Percentiles rank a stretch among this genome's conserved stretches.
Evolutionary conservation across 805 yeast genomes (phyloP).

Genomic region (Yarrowia hollandica): DNA sequence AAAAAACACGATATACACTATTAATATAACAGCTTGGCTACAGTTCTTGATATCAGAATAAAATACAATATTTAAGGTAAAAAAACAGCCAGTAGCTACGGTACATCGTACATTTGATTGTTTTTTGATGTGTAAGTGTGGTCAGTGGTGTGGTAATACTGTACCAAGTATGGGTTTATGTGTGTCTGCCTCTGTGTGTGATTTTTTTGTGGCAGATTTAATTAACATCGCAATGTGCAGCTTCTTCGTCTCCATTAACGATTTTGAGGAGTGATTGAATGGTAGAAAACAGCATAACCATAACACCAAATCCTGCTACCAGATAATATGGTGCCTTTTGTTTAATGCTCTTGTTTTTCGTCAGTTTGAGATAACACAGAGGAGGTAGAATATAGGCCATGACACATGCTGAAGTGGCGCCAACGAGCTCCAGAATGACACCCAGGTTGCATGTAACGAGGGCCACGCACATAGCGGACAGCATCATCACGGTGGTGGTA

Average conservation of each 20-base stretch:
- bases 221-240: neutral
- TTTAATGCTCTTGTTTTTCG: conserved; percentile 46
- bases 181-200: no score
- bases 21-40: no score
- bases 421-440: conserved; percentile 82
- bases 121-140: no score
- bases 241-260: conserved; percentile 45
- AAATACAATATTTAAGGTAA: no score
- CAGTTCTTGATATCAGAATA: no score
- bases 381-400: conserved; percentile 95
- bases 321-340: conserved; percentile 57
- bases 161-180: no score
- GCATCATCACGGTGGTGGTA: conserved; percentile 65
- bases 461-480: conserved; percentile 72
- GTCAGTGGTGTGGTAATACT: no score
- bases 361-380: conserved; percentile 69
- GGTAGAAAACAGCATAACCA: conserved; percentile 80
- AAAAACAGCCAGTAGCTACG: no score
- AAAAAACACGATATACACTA: no score
- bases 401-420: conserved; percentile 88
- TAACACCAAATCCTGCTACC: conserved; percentile 68
- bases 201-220: neutral
- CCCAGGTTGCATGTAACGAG: conserved; percentile 85
- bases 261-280: conserved; percentile 62
- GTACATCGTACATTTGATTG: no score